These are phyloP conservation scores for Ustilago hordei DNA, from an alignment of 1,284 basidiomycete species.

Conservation along the genomic window DNA sequence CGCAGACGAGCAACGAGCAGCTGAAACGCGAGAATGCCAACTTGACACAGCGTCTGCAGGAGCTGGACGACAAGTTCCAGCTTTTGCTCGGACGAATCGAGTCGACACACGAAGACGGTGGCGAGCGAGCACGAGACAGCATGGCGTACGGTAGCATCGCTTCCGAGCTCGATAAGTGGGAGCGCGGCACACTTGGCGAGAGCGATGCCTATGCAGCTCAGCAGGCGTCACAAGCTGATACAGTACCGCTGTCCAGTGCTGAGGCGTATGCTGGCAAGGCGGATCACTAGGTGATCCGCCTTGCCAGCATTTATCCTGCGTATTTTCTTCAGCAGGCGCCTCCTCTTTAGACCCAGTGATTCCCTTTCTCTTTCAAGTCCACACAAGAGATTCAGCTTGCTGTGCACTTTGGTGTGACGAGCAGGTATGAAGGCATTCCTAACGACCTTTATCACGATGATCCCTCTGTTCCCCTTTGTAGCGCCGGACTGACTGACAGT, in stretches of 20 bases:
- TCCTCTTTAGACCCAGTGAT: constrained; percentile 5
- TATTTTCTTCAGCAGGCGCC: background rate
- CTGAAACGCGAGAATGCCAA: constrained; percentile 55
- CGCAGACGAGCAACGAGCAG: constrained; percentile 56
- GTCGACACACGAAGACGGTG: constrained; percentile 47
- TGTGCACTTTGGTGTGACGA: constrained; percentile 5
- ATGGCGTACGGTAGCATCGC: constrained; percentile 60
- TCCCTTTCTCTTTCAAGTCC: background rate
- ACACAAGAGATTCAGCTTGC: background rate
- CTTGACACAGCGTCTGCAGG: constrained; percentile 54
- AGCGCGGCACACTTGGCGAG: constrained; percentile 40
- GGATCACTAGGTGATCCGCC: constrained; percentile 11
- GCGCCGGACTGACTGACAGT: background rate
- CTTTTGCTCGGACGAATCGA: constrained; percentile 58
- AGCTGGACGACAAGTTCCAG: constrained; percentile 62
- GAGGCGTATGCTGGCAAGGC: constrained; percentile 34
- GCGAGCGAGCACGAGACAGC: constrained; percentile 37
- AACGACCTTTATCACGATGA: constrained; percentile 6
- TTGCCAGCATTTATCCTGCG: background rate
- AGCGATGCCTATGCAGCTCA: constrained; percentile 18
- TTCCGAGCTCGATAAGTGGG: constrained; percentile 65
- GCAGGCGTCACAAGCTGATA: background rate
- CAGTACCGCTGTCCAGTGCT: constrained; percentile 35
- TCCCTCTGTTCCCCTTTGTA: constrained; percentile 10
- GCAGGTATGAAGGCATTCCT: background rate